Percentiles rank a stretch among this genome's conserved stretches.
Evolutionary conservation across 805 yeast species (phyloP).

Genomic region (Candida ulmi): DNA sequence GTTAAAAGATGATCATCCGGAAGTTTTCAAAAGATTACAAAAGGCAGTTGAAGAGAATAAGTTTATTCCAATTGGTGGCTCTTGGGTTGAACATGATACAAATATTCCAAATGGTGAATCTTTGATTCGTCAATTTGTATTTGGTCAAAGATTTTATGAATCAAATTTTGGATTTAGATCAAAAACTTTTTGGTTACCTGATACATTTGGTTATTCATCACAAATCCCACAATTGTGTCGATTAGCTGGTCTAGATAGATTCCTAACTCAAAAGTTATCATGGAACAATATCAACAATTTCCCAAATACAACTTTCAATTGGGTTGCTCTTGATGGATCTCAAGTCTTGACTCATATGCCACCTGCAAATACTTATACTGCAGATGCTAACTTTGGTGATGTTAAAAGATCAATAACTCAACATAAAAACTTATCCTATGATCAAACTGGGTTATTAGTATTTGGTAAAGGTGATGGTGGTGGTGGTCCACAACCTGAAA

Average conservation of each 20-base stretch:
- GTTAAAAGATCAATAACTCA: conserved; percentile 73
- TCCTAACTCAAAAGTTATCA: conserved; percentile 87
- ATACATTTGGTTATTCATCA: conserved; percentile 93
- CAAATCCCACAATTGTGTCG: conserved; percentile 93
- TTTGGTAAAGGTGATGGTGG: conserved; percentile 98
- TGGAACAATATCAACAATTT: conserved; percentile 94
- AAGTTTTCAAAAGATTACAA: conserved; percentile 52
- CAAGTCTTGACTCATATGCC: conserved; percentile 97
- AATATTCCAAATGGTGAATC: conserved; percentile 95
- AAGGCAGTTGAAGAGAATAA: conserved; percentile 64
- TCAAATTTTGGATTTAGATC: conserved; percentile 74
- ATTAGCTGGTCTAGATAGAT: conserved; percentile 76
- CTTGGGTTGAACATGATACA: conserved; percentile 98
- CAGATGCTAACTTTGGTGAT: conserved; percentile 90
- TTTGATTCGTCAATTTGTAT: conserved; percentile 76
- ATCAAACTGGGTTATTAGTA: conserved; percentile 73
- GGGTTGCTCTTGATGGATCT: conserved; percentile 93
- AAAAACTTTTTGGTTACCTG: conserved; percentile 90
- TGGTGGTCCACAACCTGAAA: conserved; percentile 94
- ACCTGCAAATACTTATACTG: conserved; percentile 93
- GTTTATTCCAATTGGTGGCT: conserved; percentile 90
- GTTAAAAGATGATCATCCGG: conserved; percentile 85
- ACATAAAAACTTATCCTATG: conserved; percentile 78
- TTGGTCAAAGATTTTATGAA: conserved; percentile 84
- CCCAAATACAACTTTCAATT: conserved; percentile 87